Evolutionary conservation across 192 early-diverging fungal species (phyloP), one percentile per base, ranked within the genome.

Genomic region (Rhizophagus clarus): DNA sequence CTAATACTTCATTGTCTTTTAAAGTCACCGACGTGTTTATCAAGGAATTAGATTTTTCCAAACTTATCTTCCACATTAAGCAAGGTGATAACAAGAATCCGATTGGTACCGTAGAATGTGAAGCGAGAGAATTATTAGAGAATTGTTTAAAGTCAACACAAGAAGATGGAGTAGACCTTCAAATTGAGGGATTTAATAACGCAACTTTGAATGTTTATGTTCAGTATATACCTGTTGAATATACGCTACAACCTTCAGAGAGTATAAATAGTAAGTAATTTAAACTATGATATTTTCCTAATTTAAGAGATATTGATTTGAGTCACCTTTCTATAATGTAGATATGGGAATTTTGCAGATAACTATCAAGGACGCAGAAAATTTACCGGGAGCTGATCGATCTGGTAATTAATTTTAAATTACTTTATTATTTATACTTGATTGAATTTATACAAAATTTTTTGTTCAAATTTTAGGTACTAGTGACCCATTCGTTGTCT

Each of bases 401-500:
- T 77, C 72, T 51, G 72, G 61, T 51, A 42, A 45, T 3, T 61
- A 40, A 47, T 22, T 73, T 24, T 24, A 20, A 2, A 31, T 40
- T 31, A 70, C 11, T 32, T n/a, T 8, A 42, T 37, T 29, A 70
- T 9, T n/a, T 42, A 42, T 37, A 20, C 8, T 12, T 7, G 29
- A 81, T 90, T 29, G 42, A 82, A 24, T 82, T 80, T 12, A 86
- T 82, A 0, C 72, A 81, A 12, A 79, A 85, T 64, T 70, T 88
- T 81, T 82, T 82, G 12, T 60, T 61, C 10, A 14, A 40, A 76
- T 83, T 47, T 83, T 84, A 11, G 92, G 92, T 28, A 91, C 86
- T 0, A 90, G 87, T 31, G 92, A 94, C 72, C 92, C 92, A 47
- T 94, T 87, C 76, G 89, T 91, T 12, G 83, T 88, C 45, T 90